Base-by-base conservation (phyloP, 108 stramenopile species). In the Cyclotella distinguenda region DNA sequence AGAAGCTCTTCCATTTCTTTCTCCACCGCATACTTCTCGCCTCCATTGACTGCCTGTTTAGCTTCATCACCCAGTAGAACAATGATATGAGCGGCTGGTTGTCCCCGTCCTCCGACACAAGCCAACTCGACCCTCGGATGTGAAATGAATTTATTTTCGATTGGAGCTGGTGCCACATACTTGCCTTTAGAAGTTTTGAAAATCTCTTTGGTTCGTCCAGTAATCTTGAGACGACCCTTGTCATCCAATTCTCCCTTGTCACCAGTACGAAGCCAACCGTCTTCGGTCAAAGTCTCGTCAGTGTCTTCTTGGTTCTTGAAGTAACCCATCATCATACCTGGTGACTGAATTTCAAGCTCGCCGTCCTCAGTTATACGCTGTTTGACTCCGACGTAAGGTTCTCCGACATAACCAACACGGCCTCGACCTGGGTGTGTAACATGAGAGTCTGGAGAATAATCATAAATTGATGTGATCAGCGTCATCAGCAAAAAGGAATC, bases 121-220 rank as follows among this genome's bases (percentile, higher is more conserved):
- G 88, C 85, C 61, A 89, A 66, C 46, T 89, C 88, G 27, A 89
- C 66, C 40, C 64, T 48, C 23, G 60, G 64, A 28, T 86, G 70
- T 32, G 71, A 66, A 46, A 86, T 83, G 52, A 80, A 70, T 45
- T 63, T 42, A 56, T 81, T 83, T 33, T 89, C 88, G 51, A 89
- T 89, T 5, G 88, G 88, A 35, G 88, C 88, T 22, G 88, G 88
- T 22, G 85, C 85, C 18, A 89, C 85, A 50, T 89, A 89, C 57
- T 89, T 89, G 10, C 88, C 88, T 64, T 89, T 89, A 45, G 77
- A 72, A 49, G 88, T 89, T 62, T 89, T 89, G 80, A 89, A 89
- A 66, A 89, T 86, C 46, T 89, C 88, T 80, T 89, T 89, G 39
- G 85, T 86, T 33, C 93, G 89, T 26, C 90, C 93, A 30, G 87